Percentiles rank a stretch among this genome's conserved stretches.
Conservation (phyloP, 495 filamentous ascomycete genomes). For the Cercophora samala region DNA sequence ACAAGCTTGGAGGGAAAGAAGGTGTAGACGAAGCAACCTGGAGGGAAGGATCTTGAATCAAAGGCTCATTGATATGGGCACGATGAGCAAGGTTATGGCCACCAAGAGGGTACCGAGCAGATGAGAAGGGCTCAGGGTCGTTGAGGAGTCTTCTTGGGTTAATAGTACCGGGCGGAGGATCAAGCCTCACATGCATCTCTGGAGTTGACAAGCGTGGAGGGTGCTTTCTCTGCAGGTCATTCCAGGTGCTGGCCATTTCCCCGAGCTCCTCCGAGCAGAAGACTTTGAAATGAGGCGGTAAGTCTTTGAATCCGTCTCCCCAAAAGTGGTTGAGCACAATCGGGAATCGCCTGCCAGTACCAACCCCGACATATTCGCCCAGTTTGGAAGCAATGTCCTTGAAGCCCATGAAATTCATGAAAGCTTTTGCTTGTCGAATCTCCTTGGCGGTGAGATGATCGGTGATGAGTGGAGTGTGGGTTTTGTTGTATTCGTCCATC, state of each 20-base stretch:
- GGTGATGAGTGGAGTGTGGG: not conserved
- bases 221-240: not conserved
- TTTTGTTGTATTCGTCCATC: not conserved
- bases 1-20: not conserved
- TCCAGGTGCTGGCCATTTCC: not conserved
- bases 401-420: not conserved
- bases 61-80: not conserved
- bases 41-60: not conserved
- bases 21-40: not conserved
- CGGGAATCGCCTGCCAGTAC: not conserved
- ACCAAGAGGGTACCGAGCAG: not conserved
- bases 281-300: not conserved
- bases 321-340: not conserved
- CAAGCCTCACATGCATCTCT: slow-evolving; percentile 20
- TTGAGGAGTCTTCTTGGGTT: slow-evolving; percentile 9
- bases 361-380: not conserved
- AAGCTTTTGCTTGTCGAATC: not conserved
- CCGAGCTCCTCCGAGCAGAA: not conserved
- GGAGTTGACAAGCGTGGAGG: slow-evolving; percentile 5
- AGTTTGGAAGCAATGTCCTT: not conserved
- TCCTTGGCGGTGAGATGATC: not conserved
- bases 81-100: not conserved
- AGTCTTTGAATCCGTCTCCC: not conserved
- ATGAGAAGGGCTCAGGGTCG: not conserved
- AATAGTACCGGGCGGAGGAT: slow-evolving; percentile 19